phyloP scores from a whole-genome alignment of 495 filamentous ascomycete species.

The Penicillium steckii region DNA sequence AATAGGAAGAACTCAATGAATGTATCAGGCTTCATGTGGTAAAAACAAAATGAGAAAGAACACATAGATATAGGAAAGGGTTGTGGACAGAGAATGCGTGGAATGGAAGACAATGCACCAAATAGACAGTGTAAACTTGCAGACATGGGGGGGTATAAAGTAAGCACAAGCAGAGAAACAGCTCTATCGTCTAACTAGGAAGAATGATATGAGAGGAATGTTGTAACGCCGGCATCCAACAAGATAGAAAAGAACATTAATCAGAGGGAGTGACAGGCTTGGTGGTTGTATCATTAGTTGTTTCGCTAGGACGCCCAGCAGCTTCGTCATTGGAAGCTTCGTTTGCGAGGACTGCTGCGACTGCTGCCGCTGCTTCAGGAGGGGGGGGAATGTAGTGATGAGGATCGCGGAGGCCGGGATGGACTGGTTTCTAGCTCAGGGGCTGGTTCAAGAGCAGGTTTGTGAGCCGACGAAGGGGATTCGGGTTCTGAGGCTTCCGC shows the following conservation, averaged over 20 bases:
- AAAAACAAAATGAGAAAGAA: too few species aligned
- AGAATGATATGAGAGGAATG: conserved; percentile 11
- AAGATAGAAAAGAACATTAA: conserved; percentile 11
- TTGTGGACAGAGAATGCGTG: not conserved
- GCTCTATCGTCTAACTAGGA: conserved; percentile 27
- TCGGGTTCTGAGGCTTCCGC: conserved; percentile 5
- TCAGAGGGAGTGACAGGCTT: not conserved
- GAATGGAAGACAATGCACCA: conserved; percentile 6
- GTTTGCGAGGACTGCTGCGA: conserved; percentile 8
- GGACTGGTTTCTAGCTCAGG: conserved; percentile 35
- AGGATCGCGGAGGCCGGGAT: conserved; percentile 36
- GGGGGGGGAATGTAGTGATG: conserved; percentile 31
- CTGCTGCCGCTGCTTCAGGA: conserved; percentile 8
- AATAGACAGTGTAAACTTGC: conserved; percentile 19
- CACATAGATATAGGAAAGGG: too few species aligned
- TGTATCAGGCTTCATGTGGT: too few species aligned
- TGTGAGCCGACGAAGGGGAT: conserved; percentile 22
- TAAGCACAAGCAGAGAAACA: conserved; percentile 27
- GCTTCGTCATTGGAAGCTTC: not conserved
- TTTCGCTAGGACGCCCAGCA: not conserved
- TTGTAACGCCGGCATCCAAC: conserved; percentile 9
- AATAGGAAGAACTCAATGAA: too few species aligned
- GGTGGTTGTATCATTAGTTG: conserved; percentile 1
- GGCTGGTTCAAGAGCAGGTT: conserved; percentile 34
- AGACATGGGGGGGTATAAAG: conserved; percentile 5